Conservation (phyloP, 1,139 yeast genomes). For the Protomyces inundatus region DNA sequence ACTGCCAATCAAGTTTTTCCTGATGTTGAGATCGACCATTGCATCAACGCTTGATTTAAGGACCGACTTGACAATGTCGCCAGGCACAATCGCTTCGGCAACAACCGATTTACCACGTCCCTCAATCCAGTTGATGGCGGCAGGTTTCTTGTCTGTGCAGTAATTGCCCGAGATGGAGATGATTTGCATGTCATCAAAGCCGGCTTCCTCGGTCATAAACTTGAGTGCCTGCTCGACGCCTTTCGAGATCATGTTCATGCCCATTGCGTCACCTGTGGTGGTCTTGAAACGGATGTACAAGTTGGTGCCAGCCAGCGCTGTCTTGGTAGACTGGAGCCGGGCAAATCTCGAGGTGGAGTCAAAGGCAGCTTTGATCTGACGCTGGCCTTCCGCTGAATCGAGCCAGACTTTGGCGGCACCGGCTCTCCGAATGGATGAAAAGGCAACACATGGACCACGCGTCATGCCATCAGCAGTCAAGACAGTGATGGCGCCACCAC, state of each 20-base stretch:
- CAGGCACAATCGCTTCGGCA: constrained; percentile 92
- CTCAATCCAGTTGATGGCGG: constrained; percentile 98
- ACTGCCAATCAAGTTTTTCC: constrained; percentile 88
- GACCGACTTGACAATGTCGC: constrained; percentile 69
- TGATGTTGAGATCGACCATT: constrained; percentile 77
- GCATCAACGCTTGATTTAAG: constrained; percentile 90
- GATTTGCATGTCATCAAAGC: constrained; percentile 89
- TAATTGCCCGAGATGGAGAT: constrained; percentile 94
- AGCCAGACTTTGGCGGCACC: constrained; percentile 95
- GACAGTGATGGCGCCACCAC: constrained; percentile 92
- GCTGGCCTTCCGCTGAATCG: constrained; percentile 91
- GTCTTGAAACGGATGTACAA: constrained; percentile 88
- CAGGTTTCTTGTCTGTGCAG: constrained; percentile 95
- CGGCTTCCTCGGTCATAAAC: constrained; percentile 80
- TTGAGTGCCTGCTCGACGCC: constrained; percentile 88
- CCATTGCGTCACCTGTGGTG: constrained; percentile 99
- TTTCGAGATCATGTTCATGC: constrained; percentile 99
- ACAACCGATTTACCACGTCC: constrained; percentile 98
- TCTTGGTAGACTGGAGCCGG: constrained; percentile 79
- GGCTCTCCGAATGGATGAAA: constrained; percentile 74
- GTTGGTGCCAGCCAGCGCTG: constrained; percentile 92
- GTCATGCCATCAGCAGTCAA: constrained; percentile 97
- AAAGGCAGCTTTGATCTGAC: constrained; percentile 75
- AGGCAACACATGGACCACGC: constrained; percentile 94
- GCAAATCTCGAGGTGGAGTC: constrained; percentile 97